Evolutionary conservation across 2,329 filamentous ascomycete species (phyloP), one percentile per base, ranked within the genome.

Genomic region (Arthrobotrys conoides): DNA sequence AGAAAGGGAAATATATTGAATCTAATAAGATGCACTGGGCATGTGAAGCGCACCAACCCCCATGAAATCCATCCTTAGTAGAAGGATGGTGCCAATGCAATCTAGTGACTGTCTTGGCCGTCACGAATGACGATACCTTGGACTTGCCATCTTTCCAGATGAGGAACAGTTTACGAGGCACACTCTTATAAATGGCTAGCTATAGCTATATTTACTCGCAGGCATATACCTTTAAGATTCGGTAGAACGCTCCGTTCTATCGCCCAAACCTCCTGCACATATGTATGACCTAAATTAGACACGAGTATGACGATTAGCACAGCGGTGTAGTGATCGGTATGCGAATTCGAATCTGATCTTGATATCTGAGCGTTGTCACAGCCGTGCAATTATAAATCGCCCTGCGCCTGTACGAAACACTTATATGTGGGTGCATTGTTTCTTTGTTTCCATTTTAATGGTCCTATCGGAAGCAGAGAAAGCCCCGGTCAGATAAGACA

Each of bases 291-390:
- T 72, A 78, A 57, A 72, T 78, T 78, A 44, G 75, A 71, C 48
- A 67, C 61, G 57, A 61, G 57, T 44, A 61, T 61, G 49, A 53
- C 61, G 71, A 68, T 75, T 51, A 46, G 49, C 53, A 46, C 51
- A 33, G 38, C 16, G 36, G 64, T 51, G 55, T 49, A 49, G 22
- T 76, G 64, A 69, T 69, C 63, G 53, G 38, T 41, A 24, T 68
- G 6, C 6, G 27, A 6, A 30, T 30, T 3, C 27, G 27, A 66
- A 78, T 55, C 59, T 57, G 66, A 78, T 78, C 68, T 72, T 66
- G 75, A 69, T 69, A 78, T 78, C 75, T 78, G 75, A 78, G 75
- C 68, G 63, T 59, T 51, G 69, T 72, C 53, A 71, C 66, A 70
- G 16, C 33, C 30, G 65, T 63, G 22, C 55, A 68, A 66, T 71